Evolutionary conservation across 306 rosid genomes (phyloP), one percentile per base, ranked within the genome.

Genomic region (Citrullus mucosospermus): DNA sequence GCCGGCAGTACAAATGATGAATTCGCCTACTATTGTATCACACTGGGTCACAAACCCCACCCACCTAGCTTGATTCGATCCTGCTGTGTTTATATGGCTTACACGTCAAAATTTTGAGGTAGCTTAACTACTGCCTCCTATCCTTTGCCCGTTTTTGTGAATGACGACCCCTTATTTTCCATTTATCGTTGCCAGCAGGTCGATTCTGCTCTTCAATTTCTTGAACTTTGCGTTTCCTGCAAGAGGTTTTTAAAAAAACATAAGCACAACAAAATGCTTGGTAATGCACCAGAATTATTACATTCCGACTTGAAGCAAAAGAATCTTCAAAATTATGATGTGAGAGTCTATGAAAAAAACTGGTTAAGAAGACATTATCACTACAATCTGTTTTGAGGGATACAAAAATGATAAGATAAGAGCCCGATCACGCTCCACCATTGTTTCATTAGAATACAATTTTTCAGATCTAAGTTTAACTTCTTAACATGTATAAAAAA

Each of bases 211-310:
- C 98, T 86, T 92, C 96, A 38, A 92, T 95, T 81, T 91, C 97
- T 67, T 60, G 83, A 58, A 95, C 92, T 90, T 89, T 91, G 60
- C 96, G 90, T 79, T 91, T 91, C 86, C 97, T 95, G 63, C 20
- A 81, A 81, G 34, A 58, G 34, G 16, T 61, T 71, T 57, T 34
- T 30, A 17, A 36, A 78, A 82, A 20, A 78, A 71, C 43, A 65
- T 38, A 39, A 60, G 79, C 28, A 69, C 13, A 32, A 39, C 30
- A 62, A 11, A 34, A 66, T 56, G 59, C 9, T 16, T 2, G n/a
- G 4, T 34, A 58, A 41, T 77, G 30, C 69, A 68, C 34, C 46
- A 68, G 54, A 68, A 67, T 4, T 39, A 39, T 17, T 16, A 20
- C 30, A 10, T 20, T 68, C 18, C 4, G 14, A 43, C 18, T n/a